Conservation (phyloP, 148 eudicot genomes). For the Heliamphora exappendiculata region DNA sequence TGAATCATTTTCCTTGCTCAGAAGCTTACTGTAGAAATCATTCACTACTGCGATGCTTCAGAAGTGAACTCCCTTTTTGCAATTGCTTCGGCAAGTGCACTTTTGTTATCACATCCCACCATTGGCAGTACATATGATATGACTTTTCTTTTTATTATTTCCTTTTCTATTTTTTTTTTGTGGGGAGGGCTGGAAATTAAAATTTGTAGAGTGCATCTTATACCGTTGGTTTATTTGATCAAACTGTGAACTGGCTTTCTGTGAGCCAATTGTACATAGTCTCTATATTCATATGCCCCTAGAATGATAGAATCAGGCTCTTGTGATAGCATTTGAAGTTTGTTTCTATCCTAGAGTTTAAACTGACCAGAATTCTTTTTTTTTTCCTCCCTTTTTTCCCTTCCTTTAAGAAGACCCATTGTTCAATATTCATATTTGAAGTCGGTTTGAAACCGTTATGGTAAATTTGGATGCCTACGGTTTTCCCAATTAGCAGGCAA, state of each 20-base stretch:
- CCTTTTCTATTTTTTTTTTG: background rate
- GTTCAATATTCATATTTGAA: no score
- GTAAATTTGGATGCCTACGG: background rate
- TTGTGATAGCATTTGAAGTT: conserved; percentile 1
- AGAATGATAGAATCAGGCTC: background rate
- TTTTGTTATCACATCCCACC: background rate
- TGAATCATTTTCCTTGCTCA: conserved; percentile 17
- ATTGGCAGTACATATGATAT: background rate
- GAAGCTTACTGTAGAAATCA: background rate
- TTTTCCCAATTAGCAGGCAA: background rate
- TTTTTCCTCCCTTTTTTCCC: background rate
- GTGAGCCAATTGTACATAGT: conserved; percentile 1
- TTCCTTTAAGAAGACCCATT: background rate
- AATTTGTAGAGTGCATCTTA: background rate
- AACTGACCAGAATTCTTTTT: background rate
- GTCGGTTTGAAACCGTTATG: background rate
- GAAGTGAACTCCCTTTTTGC: background rate
- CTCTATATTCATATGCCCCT: background rate
- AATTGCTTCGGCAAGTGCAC: conserved; percentile 2
- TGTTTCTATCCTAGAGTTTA: background rate
- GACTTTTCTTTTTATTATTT: background rate
- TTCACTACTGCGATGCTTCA: background rate
- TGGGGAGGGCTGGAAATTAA: background rate
- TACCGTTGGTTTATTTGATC: background rate
- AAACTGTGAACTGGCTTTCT: background rate